Percentiles rank a stretch among this genome's conserved stretches.
phyloP scores from a whole-genome alignment of 2,329 filamentous ascomycete species.

The Pyrenophora teres region DNA sequence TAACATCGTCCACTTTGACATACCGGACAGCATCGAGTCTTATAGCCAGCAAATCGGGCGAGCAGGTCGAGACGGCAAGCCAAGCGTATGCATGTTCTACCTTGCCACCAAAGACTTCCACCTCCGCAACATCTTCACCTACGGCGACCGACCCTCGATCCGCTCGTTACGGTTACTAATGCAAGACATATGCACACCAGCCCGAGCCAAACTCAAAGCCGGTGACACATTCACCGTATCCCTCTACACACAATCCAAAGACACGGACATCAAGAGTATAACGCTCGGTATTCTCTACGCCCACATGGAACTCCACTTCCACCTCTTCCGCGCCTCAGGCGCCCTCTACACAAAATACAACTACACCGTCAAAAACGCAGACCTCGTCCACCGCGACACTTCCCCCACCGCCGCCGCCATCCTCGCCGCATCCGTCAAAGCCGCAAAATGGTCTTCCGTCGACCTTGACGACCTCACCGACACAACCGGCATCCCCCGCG shows the following conservation, averaged over 20 bases:
- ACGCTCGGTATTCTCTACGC: constrained; percentile 62
- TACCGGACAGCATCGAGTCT: constrained; percentile 92
- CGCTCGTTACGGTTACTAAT: constrained; percentile 56
- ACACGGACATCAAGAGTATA: constrained; percentile 60
- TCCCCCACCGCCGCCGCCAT: constrained; percentile 55
- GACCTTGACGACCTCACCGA: constrained; percentile 54
- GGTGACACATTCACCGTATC: constrained; percentile 56
- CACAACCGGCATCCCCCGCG: constrained; percentile 46
- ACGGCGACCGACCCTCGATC: constrained; percentile 63
- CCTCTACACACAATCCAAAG: constrained; percentile 52
- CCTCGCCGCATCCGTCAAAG: constrained; percentile 48
- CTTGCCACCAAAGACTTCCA: constrained; percentile 63
- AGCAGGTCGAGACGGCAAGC: constrained; percentile 84
- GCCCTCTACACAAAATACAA: constrained; percentile 61
- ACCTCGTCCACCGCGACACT: constrained; percentile 43
- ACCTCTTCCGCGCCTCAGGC: constrained; percentile 61
- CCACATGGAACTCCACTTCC: constrained; percentile 64
- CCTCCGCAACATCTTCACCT: constrained; percentile 63
- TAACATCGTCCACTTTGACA: constrained; percentile 88
- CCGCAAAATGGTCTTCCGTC: constrained; percentile 52
- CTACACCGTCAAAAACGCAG: constrained; percentile 49
- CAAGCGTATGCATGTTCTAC: constrained; percentile 63
- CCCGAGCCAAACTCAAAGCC: constrained; percentile 36
- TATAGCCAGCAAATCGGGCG: constrained; percentile 98
- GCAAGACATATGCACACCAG: constrained; percentile 55